Evolutionary conservation across 2,329 filamentous ascomycete genomes (phyloP), one percentile per base, ranked within the genome.

Genomic region (Aaosphaeria pasadenensis): DNA sequence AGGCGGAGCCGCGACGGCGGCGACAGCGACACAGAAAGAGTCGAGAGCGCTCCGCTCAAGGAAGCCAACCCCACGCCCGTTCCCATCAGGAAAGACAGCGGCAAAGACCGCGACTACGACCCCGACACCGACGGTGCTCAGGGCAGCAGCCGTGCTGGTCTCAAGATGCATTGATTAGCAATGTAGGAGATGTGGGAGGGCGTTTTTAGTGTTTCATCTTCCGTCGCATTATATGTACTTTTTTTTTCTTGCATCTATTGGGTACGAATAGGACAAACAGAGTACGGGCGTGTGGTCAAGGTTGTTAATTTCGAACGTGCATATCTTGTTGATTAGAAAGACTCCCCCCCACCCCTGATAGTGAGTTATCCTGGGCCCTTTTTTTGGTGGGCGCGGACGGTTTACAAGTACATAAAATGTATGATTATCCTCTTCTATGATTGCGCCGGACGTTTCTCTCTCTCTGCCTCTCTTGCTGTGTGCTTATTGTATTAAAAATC

Each of bases 81-180:
- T 4, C 64, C 66, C 1, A 48, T 51, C 3, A 57, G 59, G 48
- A 54, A 41, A 39, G 43, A 42, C 41, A 48, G 46, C 30, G 49
- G 30, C 5, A 5, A 30, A 6, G 45, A 47, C 40, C 17, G 56
- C 45, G 67, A 72, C 17, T 73, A 74, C 51, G 65, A 72, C 52
- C 67, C 77, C 2, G 71, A 69, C 2, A 49, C 72, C 39, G 77
- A 80, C 51, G 77, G 76, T 1, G 70, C 70, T 5, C 9, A 33
- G 33, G 45, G 44, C 35, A 51, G 50, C 36, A 46, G 43, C 29
- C 50, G 48, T 42, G 49, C 33, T 49, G 57, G 58, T 7, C 7
- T 13, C 33, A 36, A 36, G 33, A 24, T 24, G 17, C 17, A 24
- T 24, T 24, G 17, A 24, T 24, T 24, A 24, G 17, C 17, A n/a